Base-by-base conservation (phyloP, 2,329 filamentous ascomycete genomes). In the Aspergillus cejpii region DNA sequence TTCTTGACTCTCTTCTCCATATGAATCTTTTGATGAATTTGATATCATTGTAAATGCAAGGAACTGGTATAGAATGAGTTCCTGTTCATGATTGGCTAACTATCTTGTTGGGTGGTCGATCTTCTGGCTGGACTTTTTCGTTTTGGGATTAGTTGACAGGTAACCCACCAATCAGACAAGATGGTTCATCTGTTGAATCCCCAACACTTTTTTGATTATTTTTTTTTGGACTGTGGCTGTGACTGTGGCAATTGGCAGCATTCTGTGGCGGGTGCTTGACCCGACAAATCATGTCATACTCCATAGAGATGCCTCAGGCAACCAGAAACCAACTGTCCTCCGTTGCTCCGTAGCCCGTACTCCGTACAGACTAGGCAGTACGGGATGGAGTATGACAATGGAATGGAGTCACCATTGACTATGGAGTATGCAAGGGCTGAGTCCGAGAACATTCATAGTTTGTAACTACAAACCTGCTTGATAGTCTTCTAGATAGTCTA, bases 121-220 rank as follows among this genome's bases (percentile, higher is more conserved):
- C 49, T 48, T 37, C 43, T 43, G 44, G 39, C 45, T 39, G 43
- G 47, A 27, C 23, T 29, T 40, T 41, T 21, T 50, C 27, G 2
- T 3, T 47, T 49, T 36, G 4, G 50, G 52, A 39, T 45, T 49
- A 31, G n/a, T 17, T 21, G 28, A 5, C 17, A 8, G 6, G 3
- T 2, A 11, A 14, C 6, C 39, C 27, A 12, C 52, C 50, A 55
- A 55, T 55, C 41, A 47, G 19, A 3, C 10, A 0, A 3, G 1
- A 17, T 2, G 14, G 6, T 8, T 19, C 44, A 51, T 47, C 49
- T 53, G 57, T 62, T 62, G 60, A 59, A 57, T 63, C 56, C 57
- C 60, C 60, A 63, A 63, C 60, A 46, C 53, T 63, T 63, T 61
- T 46, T 41, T 44, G n/a, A n/a, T 11, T 3, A 2, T 11, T 19